Evolutionary conservation across 2,329 filamentous ascomycete genomes (phyloP).

Genomic region (Trichoderma endophyticum): DNA sequence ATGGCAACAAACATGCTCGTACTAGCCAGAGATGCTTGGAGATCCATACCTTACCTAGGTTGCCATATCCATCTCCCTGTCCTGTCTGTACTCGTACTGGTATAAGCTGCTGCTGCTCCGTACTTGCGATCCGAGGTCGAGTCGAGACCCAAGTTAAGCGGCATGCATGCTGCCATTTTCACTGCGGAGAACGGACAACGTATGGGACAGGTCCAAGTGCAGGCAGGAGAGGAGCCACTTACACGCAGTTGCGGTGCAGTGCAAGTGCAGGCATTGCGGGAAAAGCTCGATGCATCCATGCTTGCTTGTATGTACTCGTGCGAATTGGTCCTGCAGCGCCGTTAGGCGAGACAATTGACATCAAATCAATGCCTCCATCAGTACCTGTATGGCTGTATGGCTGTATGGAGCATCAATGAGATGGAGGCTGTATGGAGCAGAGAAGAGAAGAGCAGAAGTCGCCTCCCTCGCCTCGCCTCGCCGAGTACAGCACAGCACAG

Average conservation of each 20-base stretch:
- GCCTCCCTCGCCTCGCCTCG: not conserved
- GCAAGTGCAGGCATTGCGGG: not conserved
- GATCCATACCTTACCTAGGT: not conserved
- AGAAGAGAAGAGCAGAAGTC: not conserved
- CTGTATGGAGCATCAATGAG: not conserved
- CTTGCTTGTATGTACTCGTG: not conserved
- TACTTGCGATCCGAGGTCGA: not conserved
- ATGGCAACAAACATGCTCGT: not conserved
- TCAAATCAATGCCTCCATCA: not conserved
- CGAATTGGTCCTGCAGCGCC: not conserved
- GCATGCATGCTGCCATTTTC: not conserved
- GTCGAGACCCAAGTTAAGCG: not conserved
- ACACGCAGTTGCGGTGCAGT: not conserved
- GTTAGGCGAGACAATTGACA: not conserved
- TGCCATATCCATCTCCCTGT: not conserved
- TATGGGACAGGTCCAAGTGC: not conserved
- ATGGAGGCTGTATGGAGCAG: not conserved
- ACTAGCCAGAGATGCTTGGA: not conserved
- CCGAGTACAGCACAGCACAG: not conserved
- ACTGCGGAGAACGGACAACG: not conserved
- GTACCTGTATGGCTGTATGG: not conserved
- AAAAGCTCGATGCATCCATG: not conserved
- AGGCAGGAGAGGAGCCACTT: not conserved
- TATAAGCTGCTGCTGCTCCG: not conserved
- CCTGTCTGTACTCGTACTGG: not conserved